Evolutionary conservation across 2,329 filamentous ascomycete genomes (phyloP).

Genomic region (Fusarium avenaceum): DNA sequence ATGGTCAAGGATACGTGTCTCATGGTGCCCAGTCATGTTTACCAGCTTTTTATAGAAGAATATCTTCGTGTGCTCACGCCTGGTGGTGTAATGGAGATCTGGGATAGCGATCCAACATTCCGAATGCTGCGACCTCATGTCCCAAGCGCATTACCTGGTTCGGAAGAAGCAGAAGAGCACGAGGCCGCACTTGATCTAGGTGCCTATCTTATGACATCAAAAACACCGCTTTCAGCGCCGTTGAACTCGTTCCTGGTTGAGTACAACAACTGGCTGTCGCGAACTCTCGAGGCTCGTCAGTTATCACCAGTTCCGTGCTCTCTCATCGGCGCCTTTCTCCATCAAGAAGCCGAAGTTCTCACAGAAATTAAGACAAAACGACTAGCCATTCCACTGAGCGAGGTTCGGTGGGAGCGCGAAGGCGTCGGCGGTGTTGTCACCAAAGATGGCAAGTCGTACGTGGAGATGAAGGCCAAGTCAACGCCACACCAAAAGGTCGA

Average conservation of each 20-base stretch:
- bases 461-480: conserved; percentile 66
- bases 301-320: conserved; percentile 84
- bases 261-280: conserved; percentile 85
- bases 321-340: conserved; percentile 78
- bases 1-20: conserved; percentile 88
- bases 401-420: conserved; percentile 89
- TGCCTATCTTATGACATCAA: conserved; percentile 85
- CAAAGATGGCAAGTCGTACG: conserved; percentile 71
- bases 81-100: conserved; percentile 86
- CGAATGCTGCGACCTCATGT: conserved; percentile 86
- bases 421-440: conserved; percentile 74
- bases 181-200: conserved; percentile 78
- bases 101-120: conserved; percentile 89
- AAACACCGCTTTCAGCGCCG: conserved; percentile 83
- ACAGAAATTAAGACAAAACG: conserved; percentile 79
- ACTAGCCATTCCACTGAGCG: conserved; percentile 87
- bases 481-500: conserved; percentile 54
- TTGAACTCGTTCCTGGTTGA: conserved; percentile 86
- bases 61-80: conserved; percentile 81
- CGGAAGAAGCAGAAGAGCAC: conserved; percentile 65
- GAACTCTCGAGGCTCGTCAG: conserved; percentile 78
- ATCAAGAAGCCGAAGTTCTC: conserved; percentile 83
- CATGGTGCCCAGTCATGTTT: conserved; percentile 70
- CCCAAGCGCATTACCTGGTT: conserved; percentile 60
- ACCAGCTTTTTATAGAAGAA: conserved; percentile 74